Percentiles rank a stretch among this genome's conserved stretches.
Evolutionary conservation across 306 rosid genomes (phyloP).

Genomic region (Myrica gale): DNA sequence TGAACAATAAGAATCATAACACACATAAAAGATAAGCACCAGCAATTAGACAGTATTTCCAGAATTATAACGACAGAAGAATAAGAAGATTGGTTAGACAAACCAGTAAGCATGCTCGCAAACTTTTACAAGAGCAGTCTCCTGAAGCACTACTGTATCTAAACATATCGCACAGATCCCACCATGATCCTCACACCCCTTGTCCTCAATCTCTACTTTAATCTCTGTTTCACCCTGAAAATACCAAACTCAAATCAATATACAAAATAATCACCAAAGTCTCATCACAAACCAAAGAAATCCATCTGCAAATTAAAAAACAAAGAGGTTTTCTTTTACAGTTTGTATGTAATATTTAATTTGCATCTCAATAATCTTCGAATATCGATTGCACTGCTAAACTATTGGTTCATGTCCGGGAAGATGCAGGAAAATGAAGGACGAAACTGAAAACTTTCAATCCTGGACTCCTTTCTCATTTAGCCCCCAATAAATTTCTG

Average conservation of each 20-base stretch:
- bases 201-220: constrained; percentile 33
- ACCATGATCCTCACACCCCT: constrained; percentile 51
- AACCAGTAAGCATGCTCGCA: constrained; percentile 99
- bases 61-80: not conserved
- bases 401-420: not conserved
- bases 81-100: constrained; percentile 37
- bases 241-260: constrained; percentile 15
- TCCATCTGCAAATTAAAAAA: too few species aligned
- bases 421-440: not conserved
- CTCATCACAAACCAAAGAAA: not conserved
- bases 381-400: not conserved
- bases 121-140: constrained; percentile 82
- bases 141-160: constrained; percentile 63
- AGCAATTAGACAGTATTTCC: constrained; percentile 13
- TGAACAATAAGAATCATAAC: not conserved
- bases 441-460: not conserved
- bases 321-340: not conserved
- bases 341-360: not conserved
- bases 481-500: not conserved
- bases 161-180: constrained; percentile 77
- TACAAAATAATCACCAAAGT: constrained; percentile 4
- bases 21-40: not conserved
- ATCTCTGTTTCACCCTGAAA: constrained; percentile 45
- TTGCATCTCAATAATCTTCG: not conserved
- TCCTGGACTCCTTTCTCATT: not conserved